phyloP scores from a whole-genome alignment of 78 protist genomes.

The Thecamonas trahens region DNA sequence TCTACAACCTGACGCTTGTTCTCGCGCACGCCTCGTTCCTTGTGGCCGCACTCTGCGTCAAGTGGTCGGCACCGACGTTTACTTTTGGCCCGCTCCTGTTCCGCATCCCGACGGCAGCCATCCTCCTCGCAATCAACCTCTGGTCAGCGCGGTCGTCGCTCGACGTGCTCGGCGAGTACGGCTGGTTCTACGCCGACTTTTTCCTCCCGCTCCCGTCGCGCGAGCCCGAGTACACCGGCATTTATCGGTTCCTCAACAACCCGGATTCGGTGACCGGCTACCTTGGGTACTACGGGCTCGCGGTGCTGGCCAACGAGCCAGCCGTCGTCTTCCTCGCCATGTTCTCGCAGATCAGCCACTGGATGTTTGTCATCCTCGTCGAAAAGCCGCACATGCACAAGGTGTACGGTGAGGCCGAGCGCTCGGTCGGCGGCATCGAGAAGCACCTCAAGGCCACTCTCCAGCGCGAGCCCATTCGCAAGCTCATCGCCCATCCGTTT shows the following conservation, averaged over 20 bases:
- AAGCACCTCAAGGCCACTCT: too few species aligned
- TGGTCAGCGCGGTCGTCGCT: constrained; percentile 31
- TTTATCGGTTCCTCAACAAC: constrained; percentile 51
- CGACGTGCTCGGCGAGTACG: constrained; percentile 59
- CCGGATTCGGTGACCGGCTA: constrained; percentile 52
- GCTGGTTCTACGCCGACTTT: constrained; percentile 68
- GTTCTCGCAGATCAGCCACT: constrained; percentile 33
- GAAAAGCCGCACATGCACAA: constrained; percentile 62
- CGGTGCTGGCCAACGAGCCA: constrained; percentile 33
- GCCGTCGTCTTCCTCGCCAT: constrained; percentile 40
- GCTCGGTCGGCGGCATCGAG: too few species aligned
- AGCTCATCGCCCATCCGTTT: too few species aligned
- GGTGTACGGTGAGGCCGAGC: constrained; percentile 55
- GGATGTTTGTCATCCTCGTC: constrained; percentile 36
- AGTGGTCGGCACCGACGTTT: constrained; percentile 15
- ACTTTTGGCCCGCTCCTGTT: constrained; percentile 29
- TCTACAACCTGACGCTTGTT: constrained; percentile 38
- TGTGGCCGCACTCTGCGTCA: constrained; percentile 26
- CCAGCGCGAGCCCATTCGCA: too few species aligned
- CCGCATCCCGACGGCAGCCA: constrained; percentile 32
- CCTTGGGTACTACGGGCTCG: constrained; percentile 48
- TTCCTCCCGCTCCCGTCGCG: constrained; percentile 42
- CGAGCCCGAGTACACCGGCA: constrained; percentile 40
- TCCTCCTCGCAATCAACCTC: constrained; percentile 33
- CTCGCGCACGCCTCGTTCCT: constrained; percentile 46